Conservation (phyloP, 2,329 filamentous ascomycete genomes). For the Lachnellula suecica region DNA sequence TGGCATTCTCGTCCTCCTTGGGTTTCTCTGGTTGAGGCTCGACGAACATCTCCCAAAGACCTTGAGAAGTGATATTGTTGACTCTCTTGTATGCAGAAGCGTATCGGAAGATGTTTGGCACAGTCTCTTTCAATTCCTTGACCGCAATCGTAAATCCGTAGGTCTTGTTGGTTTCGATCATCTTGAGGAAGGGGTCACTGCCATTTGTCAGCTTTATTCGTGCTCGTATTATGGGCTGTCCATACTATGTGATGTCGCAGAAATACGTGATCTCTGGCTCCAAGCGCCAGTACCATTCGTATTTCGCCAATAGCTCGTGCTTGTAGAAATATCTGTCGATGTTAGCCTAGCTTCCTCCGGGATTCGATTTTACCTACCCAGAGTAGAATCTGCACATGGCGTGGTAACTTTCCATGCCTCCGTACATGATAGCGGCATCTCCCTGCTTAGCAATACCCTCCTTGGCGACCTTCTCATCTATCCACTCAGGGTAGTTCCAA, state of each 20-base stretch:
- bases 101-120: slow-evolving; percentile 98
- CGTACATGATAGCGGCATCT: slow-evolving; percentile 98
- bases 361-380: slow-evolving; percentile 57
- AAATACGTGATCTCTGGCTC: slow-evolving; percentile 99
- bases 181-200: slow-evolving; percentile 92
- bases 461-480: slow-evolving; percentile 87
- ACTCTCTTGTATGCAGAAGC: slow-evolving; percentile 95
- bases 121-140: slow-evolving; percentile 95
- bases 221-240: slow-evolving; percentile 2
- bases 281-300: slow-evolving; percentile 99
- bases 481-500: slow-evolving; percentile 98
- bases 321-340: slow-evolving; percentile 84
- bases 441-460: slow-evolving; percentile 97
- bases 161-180: slow-evolving; percentile 93
- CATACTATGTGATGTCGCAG: slow-evolving; percentile 97
- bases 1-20: slow-evolving; percentile 58
- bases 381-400: slow-evolving; percentile 99
- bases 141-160: slow-evolving; percentile 99
- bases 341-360: slow-evolving; percentile 14
- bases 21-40: slow-evolving; percentile 67
- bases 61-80: slow-evolving; percentile 87
- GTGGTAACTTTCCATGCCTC: slow-evolving; percentile 97
- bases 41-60: slow-evolving; percentile 98
- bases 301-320: slow-evolving; percentile 90
- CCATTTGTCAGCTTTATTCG: slow-evolving; percentile 31